Conservation (phyloP, 257 asterid species). For the Solanum neorickii region DNA sequence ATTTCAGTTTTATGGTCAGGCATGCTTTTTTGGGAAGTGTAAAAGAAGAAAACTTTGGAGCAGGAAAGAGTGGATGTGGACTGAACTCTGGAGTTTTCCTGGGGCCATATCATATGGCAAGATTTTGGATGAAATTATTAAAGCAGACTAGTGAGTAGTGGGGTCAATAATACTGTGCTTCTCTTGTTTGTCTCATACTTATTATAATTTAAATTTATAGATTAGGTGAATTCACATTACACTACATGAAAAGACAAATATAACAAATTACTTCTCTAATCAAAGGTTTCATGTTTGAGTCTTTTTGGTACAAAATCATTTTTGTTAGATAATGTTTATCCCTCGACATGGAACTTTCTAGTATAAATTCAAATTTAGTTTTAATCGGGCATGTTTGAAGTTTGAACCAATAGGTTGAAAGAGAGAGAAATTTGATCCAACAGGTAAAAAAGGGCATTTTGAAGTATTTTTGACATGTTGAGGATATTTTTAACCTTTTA, state of each 20-base stretch:
- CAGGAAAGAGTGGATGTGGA: conserved; percentile 5
- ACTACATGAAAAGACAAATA: neutral
- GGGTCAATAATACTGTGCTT: neutral
- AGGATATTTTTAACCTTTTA: neutral
- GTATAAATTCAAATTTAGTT: no score
- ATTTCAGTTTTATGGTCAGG: neutral
- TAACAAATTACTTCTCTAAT: no score
- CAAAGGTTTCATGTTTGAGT: fast-evolving
- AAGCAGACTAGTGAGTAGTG: neutral
- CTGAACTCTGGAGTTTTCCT: neutral
- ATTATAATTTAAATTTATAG: neutral
- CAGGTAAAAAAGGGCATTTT: no score
- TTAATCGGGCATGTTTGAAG: no score
- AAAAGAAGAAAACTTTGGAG: conserved; percentile 4
- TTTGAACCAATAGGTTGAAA: no score
- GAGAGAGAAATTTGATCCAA: no score
- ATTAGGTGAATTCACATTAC: neutral
- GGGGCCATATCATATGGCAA: neutral
- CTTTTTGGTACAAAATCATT: no score
- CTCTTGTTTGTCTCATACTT: neutral
- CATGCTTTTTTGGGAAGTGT: conserved; percentile 12
- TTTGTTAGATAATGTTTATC: no score
- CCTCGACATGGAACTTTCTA: no score
- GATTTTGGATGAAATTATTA: neutral
- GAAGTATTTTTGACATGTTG: neutral